These are phyloP conservation scores for Bombardia bombarda DNA, from an alignment of 495 filamentous ascomycete genomes.

Conservation along the genomic window DNA sequence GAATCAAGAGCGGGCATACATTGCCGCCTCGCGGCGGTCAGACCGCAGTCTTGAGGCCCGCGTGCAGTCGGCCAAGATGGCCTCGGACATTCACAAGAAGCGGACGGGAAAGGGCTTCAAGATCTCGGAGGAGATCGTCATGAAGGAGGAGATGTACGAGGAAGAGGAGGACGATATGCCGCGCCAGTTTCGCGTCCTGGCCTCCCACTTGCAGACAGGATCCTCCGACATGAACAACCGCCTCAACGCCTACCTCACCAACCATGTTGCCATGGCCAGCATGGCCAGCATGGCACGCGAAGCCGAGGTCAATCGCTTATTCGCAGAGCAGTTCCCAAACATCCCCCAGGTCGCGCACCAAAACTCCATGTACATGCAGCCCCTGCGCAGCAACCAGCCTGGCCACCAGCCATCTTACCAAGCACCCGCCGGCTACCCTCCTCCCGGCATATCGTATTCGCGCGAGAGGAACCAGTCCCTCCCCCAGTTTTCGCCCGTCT, in stretches of 20 bases:
- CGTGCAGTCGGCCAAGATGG: conserved; percentile 77
- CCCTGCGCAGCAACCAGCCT: not conserved
- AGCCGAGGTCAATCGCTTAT: conserved; percentile 39
- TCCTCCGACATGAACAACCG: conserved; percentile 50
- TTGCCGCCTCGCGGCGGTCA: conserved; percentile 85
- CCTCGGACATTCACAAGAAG: conserved; percentile 83
- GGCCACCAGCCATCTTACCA: not conserved
- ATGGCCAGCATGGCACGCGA: conserved; percentile 47
- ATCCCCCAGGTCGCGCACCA: conserved; percentile 8
- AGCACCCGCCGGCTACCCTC: not conserved
- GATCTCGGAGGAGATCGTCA: conserved; percentile 80
- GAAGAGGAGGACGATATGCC: conserved; percentile 72
- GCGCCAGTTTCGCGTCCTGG: conserved; percentile 45
- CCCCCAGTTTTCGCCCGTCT: not conserved
- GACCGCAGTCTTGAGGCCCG: conserved; percentile 87
- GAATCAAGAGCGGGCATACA: conserved; percentile 92
- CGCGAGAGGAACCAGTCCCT: conserved; percentile 1
- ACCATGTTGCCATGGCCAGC: conserved; percentile 49
- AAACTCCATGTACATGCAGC: conserved; percentile 7
- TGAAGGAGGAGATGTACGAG: conserved; percentile 95
- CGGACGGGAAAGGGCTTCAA: conserved; percentile 78
- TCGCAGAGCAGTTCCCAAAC: conserved; percentile 31
- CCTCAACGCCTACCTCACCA: conserved; percentile 51
- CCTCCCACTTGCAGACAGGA: conserved; percentile 45
- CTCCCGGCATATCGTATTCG: conserved; percentile 1